phyloP scores from a whole-genome alignment of 371 early-diverging fungal species.

The Rhizomucor pusillus region DNA sequence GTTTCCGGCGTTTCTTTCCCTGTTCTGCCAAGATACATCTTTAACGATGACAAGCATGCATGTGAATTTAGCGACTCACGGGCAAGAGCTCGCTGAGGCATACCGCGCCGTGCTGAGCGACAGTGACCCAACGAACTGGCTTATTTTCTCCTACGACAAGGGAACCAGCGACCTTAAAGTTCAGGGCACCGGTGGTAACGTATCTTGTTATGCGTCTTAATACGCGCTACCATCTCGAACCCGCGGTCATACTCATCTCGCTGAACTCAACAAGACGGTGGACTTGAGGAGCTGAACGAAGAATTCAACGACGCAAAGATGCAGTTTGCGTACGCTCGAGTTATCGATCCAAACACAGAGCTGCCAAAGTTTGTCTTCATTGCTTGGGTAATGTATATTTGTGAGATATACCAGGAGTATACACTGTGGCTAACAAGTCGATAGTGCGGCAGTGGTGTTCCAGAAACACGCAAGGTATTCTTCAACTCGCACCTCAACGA shows the following conservation, averaged over 20 bases:
- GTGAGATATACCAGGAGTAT: no score
- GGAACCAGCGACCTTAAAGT: conserved; percentile 82
- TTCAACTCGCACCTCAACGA: conserved; percentile 83
- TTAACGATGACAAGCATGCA: conserved; percentile 49
- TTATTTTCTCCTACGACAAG: conserved; percentile 81
- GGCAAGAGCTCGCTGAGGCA: conserved; percentile 57
- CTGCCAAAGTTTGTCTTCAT: conserved; percentile 89
- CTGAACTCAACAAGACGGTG: conserved; percentile 57
- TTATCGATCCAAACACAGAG: conserved; percentile 84
- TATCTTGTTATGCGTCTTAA: neutral
- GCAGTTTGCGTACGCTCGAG: conserved; percentile 85
- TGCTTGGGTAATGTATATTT: conserved; percentile 72
- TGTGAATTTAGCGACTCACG: conserved; percentile 66
- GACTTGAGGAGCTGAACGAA: conserved; percentile 84
- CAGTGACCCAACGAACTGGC: conserved; percentile 67
- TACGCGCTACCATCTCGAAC: neutral
- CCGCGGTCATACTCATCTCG: neutral
- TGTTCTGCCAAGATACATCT: no score
- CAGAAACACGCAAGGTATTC: conserved; percentile 86
- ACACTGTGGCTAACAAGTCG: no score
- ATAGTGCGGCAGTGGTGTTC: conserved; percentile 95
- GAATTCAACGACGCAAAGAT: conserved; percentile 89
- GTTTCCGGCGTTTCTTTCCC: no score
- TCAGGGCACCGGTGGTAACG: conserved; percentile 62
- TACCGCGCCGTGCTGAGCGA: conserved; percentile 70